These are phyloP conservation scores for Fusarium siculi DNA, from an alignment of 2,329 filamentous ascomycete species.

Conservation along the genomic window DNA sequence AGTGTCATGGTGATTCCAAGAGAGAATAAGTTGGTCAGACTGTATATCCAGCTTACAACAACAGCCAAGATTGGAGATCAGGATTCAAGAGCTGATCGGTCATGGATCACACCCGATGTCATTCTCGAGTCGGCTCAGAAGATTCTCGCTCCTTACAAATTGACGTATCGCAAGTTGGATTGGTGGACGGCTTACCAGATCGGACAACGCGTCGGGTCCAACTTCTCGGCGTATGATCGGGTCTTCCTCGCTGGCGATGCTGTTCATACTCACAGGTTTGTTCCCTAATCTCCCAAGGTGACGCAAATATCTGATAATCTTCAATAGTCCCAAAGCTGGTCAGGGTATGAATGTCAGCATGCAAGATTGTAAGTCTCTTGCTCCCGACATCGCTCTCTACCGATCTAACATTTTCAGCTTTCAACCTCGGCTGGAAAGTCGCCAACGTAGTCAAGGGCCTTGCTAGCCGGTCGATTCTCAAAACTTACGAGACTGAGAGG, in stretches of 20 bases:
- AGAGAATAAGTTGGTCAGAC: conserved; percentile 69
- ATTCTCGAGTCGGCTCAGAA: conserved; percentile 72
- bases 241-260: conserved; percentile 79
- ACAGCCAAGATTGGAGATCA: not conserved
- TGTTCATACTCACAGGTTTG: conserved; percentile 59
- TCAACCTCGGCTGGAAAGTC: conserved; percentile 68
- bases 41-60: conserved; percentile 67
- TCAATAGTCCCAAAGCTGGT: conserved; percentile 66
- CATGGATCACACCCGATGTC: conserved; percentile 70
- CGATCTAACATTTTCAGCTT: conserved; percentile 1
- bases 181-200: conserved; percentile 61
- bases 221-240: conserved; percentile 65
- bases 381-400: fast-evolving
- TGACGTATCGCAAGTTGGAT: conserved; percentile 71
- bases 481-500: conserved; percentile 64
- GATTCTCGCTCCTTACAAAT: conserved; percentile 73
- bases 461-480: conserved; percentile 54
- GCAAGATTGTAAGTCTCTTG: conserved; percentile 60
- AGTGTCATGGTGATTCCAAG: conserved; percentile 73
- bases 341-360: conserved; percentile 80
- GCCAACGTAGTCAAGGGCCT: conserved; percentile 58
- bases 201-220: conserved; percentile 69
- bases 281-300: fast-evolving
- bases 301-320: not conserved
- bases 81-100: conserved; percentile 62